A percentile compares a stretch with the other conserved stretches of the same genome.
These are phyloP conservation scores for Mycena crocata DNA, from an alignment of 768 basidiomycete genomes.

Conservation along the genomic window DNA sequence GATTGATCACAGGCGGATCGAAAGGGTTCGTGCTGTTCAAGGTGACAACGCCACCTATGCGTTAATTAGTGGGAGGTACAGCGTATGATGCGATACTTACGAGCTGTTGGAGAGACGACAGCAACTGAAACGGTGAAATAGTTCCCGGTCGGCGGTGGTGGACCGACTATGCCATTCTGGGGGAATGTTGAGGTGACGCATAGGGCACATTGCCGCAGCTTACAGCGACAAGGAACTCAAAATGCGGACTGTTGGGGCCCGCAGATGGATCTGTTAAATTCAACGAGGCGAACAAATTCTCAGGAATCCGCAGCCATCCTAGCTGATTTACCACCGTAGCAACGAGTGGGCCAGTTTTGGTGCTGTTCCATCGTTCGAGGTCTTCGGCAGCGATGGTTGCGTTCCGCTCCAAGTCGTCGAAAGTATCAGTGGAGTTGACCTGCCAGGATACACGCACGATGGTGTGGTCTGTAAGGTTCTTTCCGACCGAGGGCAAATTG, in stretches of 20 bases:
- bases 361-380: constrained; percentile 31
- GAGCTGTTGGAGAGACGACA: constrained; percentile 36
- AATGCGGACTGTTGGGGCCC: constrained; percentile 36
- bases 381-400: constrained; percentile 20
- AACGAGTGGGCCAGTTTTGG: constrained; percentile 33
- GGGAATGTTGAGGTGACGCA: background rate
- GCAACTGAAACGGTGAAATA: constrained; percentile 21
- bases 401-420: constrained; percentile 25
- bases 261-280: constrained; percentile 39
- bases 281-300: constrained; percentile 24
- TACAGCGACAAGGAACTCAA: constrained; percentile 36
- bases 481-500: constrained; percentile 38
- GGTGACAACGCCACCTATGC: constrained; percentile 39
- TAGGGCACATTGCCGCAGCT: background rate
- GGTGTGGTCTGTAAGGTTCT: constrained; percentile 40
- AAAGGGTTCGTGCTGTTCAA: constrained; percentile 54
- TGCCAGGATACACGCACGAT: constrained; percentile 20
- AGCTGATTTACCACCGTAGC: constrained; percentile 16
- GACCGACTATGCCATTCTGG: constrained; percentile 19
- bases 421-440: constrained; percentile 35
- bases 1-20: constrained; percentile 56
- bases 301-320: constrained; percentile 35
- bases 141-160: constrained; percentile 23
- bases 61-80: background rate
- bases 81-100: constrained; percentile 22